Conservation (phyloP, 2,329 filamentous ascomycete genomes). For the Ophiocordyceps camponoti-saundersi region DNA sequence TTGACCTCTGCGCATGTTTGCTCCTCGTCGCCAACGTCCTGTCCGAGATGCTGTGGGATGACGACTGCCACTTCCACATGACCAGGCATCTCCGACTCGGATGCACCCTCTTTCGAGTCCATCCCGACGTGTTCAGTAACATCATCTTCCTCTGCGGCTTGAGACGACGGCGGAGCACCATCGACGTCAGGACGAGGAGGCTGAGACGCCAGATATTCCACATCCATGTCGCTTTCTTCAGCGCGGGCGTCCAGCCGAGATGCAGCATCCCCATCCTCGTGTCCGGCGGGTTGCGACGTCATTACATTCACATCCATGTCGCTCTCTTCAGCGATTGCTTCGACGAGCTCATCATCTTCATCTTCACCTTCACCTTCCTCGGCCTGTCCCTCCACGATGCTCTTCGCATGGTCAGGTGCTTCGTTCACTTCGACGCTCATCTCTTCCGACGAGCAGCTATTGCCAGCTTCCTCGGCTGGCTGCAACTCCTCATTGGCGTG, state of each 20-base stretch:
- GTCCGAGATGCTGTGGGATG: neutral
- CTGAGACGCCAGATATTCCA: neutral
- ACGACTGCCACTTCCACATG: neutral
- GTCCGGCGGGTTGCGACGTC: neutral
- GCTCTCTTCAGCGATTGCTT: neutral
- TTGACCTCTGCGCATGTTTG: neutral
- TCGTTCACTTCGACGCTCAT: neutral
- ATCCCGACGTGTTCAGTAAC: neutral
- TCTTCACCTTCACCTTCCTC: neutral
- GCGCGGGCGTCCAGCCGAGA: neutral
- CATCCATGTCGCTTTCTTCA: neutral
- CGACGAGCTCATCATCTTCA: neutral
- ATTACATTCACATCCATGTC: neutral
- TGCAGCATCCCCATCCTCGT: neutral
- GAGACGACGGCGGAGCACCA: neutral
- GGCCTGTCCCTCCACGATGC: neutral
- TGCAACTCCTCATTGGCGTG: neutral
- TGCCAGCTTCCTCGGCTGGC: neutral
- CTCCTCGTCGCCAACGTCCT: neutral
- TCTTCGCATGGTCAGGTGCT: neutral
- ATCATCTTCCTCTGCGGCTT: neutral
- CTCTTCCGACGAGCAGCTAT: neutral
- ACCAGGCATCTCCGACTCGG: too few relatives aligned
- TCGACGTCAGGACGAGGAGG: neutral
- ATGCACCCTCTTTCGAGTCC: neutral